These are phyloP conservation scores for Pichia gijzeniarum DNA, from an alignment of 805 yeast genomes.

Conservation along the genomic window DNA sequence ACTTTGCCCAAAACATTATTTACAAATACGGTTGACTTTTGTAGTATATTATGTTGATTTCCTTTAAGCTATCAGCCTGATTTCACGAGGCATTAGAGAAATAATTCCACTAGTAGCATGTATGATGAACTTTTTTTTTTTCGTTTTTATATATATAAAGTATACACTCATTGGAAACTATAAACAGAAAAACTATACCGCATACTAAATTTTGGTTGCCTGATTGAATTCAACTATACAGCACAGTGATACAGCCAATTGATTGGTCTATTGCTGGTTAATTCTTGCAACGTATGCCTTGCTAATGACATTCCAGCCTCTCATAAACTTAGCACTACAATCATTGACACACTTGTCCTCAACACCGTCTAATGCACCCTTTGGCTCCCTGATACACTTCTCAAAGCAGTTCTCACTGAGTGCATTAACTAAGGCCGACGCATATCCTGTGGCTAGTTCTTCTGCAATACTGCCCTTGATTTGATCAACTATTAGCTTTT, in stretches of 20 bases:
- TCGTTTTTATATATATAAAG: no score
- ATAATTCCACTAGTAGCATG: no score
- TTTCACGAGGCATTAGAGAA: no score
- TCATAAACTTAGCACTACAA: constrained; percentile 83
- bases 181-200: no score
- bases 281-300: constrained; percentile 71
- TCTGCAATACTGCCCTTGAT: constrained; percentile 66
- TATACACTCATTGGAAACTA: no score
- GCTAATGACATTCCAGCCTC: constrained; percentile 83
- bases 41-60: no score
- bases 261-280: constrained; percentile 17
- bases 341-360: constrained; percentile 67
- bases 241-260: neutral
- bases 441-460: constrained; percentile 89
- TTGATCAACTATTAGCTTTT: constrained; percentile 50
- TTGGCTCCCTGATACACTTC: constrained; percentile 64
- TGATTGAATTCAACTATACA: no score
- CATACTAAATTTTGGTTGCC: no score
- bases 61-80: no score
- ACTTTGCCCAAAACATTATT: no score
- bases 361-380: constrained; percentile 35
- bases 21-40: no score
- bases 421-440: constrained; percentile 78
- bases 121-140: no score
- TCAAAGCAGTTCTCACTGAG: constrained; percentile 84